These are phyloP conservation scores for Hanseniaspora singularis DNA, from an alignment of 805 yeast genomes.

Conservation along the genomic window DNA sequence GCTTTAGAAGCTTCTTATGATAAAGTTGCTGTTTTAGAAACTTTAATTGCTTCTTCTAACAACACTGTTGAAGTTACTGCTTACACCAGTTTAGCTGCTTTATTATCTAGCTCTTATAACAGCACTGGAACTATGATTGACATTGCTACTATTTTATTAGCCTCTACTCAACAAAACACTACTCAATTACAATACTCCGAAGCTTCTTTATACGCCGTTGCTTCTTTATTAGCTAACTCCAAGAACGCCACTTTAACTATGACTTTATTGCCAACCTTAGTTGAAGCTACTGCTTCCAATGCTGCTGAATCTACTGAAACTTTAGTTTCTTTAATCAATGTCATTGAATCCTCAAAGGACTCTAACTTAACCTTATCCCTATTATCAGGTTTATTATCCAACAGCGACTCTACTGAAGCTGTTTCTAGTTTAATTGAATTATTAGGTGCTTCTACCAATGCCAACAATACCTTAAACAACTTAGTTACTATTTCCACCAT, in stretches of 20 bases:
- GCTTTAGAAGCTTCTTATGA: constrained; percentile 17
- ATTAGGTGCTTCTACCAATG: constrained; percentile 11
- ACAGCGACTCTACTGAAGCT: constrained; percentile 1
- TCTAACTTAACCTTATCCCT: constrained; percentile 20
- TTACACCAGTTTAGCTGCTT: constrained; percentile 7
- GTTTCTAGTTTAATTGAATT: constrained; percentile 11
- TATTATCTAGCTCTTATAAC: constrained; percentile 13
- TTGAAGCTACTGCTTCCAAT: constrained; percentile 20
- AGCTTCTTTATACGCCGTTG: constrained; percentile 21
- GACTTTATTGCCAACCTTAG: constrained; percentile 18
- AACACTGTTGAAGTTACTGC: constrained; percentile 16
- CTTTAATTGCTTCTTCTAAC: constrained; percentile 20
- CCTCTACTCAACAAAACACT: constrained; percentile 20
- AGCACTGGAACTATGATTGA: constrained; percentile 23
- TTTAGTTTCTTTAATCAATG: constrained; percentile 21
- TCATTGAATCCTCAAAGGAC: constrained; percentile 19
- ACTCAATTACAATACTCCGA: constrained; percentile 19
- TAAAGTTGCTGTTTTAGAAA: constrained; percentile 19
- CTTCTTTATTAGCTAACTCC: constrained; percentile 20
- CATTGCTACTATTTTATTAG: constrained; percentile 21
- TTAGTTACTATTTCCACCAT: constrained; percentile 17
- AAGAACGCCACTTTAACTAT: constrained; percentile 21
- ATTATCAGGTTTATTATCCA: constrained; percentile 15
- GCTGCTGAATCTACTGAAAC: constrained; percentile 22
- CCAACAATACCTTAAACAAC: constrained; percentile 20